phyloP scores from a whole-genome alignment of 1,284 basidiomycete species.

The Cutaneotrichosporon dermatis region DNA sequence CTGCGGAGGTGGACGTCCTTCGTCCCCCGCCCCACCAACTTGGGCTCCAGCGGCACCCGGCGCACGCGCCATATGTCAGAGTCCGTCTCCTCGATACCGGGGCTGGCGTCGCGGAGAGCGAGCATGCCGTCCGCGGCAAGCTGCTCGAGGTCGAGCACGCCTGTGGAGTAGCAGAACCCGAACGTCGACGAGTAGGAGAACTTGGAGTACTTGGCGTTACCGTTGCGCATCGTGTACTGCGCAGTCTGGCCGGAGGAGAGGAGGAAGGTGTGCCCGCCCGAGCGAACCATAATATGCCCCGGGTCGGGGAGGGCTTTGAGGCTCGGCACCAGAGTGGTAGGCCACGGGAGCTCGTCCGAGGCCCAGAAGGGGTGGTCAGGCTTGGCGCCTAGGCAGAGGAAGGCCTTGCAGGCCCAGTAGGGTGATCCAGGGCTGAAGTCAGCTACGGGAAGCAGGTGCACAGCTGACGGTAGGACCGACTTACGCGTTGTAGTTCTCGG shows the following conservation, averaged over 20 bases:
- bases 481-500: conserved; percentile 5
- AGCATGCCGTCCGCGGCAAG: conserved; percentile 65
- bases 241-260: conserved; percentile 72
- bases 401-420: conserved; percentile 77
- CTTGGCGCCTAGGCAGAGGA: conserved; percentile 62
- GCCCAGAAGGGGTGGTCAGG: conserved; percentile 68
- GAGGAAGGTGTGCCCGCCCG: conserved; percentile 61
- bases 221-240: conserved; percentile 71
- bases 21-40: conserved; percentile 54
- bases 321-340: conserved; percentile 41
- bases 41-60: conserved; percentile 60
- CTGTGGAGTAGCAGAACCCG: conserved; percentile 68
- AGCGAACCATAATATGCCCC: conserved; percentile 60
- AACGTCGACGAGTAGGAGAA: conserved; percentile 69
- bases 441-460: conserved; percentile 60
- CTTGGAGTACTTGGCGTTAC: conserved; percentile 72
- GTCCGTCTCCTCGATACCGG: conserved; percentile 48
- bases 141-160: conserved; percentile 65
- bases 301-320: conserved; percentile 60
- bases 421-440: conserved; percentile 71
- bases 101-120: conserved; percentile 57
- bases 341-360: conserved; percentile 61
- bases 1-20: conserved; percentile 57
- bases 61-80: conserved; percentile 69
- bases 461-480: conserved; percentile 25